Evolutionary conservation across 441 rosid species (phyloP).

Genomic region (Erodium trifolium): DNA sequence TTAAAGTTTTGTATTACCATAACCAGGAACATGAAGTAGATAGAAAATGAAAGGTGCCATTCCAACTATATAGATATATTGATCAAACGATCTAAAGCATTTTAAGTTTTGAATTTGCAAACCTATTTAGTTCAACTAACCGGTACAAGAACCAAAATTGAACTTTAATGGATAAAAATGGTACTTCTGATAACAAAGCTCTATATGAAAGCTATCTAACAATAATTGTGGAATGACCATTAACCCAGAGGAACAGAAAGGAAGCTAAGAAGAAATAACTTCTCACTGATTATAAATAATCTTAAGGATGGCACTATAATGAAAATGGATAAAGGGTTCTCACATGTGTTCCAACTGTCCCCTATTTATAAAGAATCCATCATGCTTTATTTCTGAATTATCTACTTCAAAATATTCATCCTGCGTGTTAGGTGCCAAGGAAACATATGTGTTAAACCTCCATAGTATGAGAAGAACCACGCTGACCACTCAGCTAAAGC

Average conservation of each 20-base stretch:
- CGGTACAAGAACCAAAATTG: too few species aligned
- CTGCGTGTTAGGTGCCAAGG: constrained; percentile 36
- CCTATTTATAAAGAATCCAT: constrained; percentile 91
- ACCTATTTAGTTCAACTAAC: background rate
- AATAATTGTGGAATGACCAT: background rate
- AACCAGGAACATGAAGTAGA: background rate
- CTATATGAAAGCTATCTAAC: background rate
- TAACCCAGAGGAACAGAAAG: background rate
- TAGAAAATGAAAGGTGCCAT: background rate
- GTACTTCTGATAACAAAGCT: background rate
- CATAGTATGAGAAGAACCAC: constrained; percentile 9
- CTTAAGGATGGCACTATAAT: constrained; percentile 2
- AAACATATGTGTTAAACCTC: constrained; percentile 12
- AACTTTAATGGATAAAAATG: background rate
- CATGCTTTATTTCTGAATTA: constrained; percentile 80
- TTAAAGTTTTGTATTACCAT: background rate
- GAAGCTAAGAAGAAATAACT: background rate
- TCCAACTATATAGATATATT: background rate
- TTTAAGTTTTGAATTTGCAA: too few species aligned
- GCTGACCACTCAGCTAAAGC: background rate
- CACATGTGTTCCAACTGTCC: constrained; percentile 88
- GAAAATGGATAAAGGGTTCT: constrained; percentile 25
- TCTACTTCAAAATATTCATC: constrained; percentile 99
- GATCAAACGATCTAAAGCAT: too few species aligned
- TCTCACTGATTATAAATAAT: background rate